Evolutionary conservation across 441 rosid species (phyloP).

Genomic region (Hura crepitans): DNA sequence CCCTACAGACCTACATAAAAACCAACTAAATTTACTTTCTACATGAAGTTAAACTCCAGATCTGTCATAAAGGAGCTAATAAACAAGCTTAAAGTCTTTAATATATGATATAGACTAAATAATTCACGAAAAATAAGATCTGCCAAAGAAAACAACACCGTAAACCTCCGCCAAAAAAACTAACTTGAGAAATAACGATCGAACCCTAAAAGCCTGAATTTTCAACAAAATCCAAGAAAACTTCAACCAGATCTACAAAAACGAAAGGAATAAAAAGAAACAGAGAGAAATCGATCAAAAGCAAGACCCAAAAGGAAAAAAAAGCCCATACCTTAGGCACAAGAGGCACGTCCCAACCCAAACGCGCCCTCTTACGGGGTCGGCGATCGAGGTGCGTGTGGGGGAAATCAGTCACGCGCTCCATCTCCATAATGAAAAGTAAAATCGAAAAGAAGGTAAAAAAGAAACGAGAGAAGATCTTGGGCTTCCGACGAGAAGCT

Average conservation of each 20-base stretch:
- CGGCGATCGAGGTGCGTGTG: conserved; percentile 68
- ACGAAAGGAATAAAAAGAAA: not conserved
- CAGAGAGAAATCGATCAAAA: not conserved
- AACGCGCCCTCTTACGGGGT: conserved; percentile 81
- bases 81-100: not conserved
- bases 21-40: not conserved
- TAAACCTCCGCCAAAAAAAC: not conserved
- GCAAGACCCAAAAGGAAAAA: conserved; percentile 1
- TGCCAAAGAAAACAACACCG: not conserved
- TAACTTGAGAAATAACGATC: not conserved
- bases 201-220: not conserved
- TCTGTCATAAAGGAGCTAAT: not conserved
- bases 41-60: not conserved
- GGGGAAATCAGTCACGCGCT: conserved; percentile 69
- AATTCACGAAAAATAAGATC: not conserved
- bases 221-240: not conserved
- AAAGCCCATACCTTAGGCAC: conserved; percentile 50
- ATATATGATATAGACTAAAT: not conserved
- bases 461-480: conserved; percentile 6
- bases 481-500: conserved; percentile 10
- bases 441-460: not conserved
- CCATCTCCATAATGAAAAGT: conserved; percentile 70
- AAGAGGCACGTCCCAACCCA: conserved; percentile 83
- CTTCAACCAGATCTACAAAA: conserved; percentile 7
- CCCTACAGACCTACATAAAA: not conserved